Evolutionary conservation across 1,139 yeast genomes (phyloP).

Genomic region (Geotrichum restrictum): DNA sequence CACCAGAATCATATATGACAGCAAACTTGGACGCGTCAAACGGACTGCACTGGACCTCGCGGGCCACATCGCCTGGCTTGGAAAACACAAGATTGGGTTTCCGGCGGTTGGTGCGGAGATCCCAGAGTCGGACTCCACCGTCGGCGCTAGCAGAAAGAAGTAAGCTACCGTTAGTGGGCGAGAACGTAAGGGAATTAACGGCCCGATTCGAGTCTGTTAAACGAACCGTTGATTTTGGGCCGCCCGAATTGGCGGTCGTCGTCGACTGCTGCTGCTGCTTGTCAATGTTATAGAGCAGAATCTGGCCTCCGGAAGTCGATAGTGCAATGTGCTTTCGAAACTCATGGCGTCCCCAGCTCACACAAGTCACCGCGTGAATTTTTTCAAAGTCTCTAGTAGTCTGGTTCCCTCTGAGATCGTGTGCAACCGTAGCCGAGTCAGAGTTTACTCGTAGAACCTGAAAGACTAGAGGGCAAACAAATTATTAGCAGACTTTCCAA

Average conservation of each 20-base stretch:
- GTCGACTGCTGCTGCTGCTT: constrained; percentile 28
- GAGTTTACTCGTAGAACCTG: constrained; percentile 31
- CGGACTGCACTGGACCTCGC: constrained; percentile 43
- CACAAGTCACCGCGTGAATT: constrained; percentile 35
- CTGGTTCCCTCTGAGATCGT: constrained; percentile 27
- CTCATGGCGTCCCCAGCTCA: constrained; percentile 39
- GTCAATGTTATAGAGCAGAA: constrained; percentile 47
- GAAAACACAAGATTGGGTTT: constrained; percentile 48
- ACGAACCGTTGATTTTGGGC: constrained; percentile 39
- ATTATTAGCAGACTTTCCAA: neutral
- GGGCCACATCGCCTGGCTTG: constrained; percentile 44
- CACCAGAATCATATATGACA: constrained; percentile 86
- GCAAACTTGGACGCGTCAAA: constrained; percentile 49
- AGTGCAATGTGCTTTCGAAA: constrained; percentile 31
- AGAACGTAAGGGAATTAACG: constrained; percentile 74
- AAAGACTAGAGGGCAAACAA: constrained; percentile 25
- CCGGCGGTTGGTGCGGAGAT: constrained; percentile 53
- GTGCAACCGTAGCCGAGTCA: constrained; percentile 23
- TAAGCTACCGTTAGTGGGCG: constrained; percentile 52
- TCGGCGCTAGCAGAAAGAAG: constrained; percentile 90
- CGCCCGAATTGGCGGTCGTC: neutral
- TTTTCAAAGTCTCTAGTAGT: constrained; percentile 33
- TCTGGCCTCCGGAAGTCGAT: constrained; percentile 35
- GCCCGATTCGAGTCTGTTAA: constrained; percentile 71
- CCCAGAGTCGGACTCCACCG: constrained; percentile 87